Evolutionary conservation across 306 rosid species (phyloP), one percentile per base, ranked within the genome.

Genomic region (Benincasa hispida): DNA sequence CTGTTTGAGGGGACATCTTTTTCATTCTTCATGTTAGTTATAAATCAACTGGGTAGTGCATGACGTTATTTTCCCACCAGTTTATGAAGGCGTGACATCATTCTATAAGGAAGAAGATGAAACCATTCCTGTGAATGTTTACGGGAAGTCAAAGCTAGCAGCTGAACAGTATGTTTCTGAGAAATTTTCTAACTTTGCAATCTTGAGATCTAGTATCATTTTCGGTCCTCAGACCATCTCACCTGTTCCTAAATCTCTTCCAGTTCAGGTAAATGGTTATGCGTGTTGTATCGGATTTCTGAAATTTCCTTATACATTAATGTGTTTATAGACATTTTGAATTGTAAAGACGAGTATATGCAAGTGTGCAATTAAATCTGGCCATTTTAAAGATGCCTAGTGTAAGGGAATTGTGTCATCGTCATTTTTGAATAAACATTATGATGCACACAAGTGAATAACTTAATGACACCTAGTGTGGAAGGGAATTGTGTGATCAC

Each of bases 181-280:
- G 80, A 92, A 86, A 30, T 91, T 74, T 61, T 80, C 87, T 2
- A 91, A 91, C 87, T 87, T 80, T 79, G 91, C 93, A 66, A 87
- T 91, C 84, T 76, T 94, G 85, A 90, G 98, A 89, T 91, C 97
- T 82, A 94, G 97, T 82, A 94, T 94, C 84, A 94, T 94, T 41
- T 94, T 85, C 81, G 98, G 98, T 74, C 96, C 91, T 67, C 97
- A 90, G 83, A 90, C 97, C 32, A 72, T 86, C 74, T 88, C 96
- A 57, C 96, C 94, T 12, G 91, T 94, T 83, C 84, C 94, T 60
- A 90, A 91, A 81, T 94, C 98, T 82, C 98, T 94, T 75, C 98
- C 94, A 34, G 84, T 93, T 80, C 97, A 93, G 97, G 97, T 91
- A 63, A 73, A 54, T 76, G 55, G 15, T 76, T 42, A 24, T 65